These are phyloP conservation scores for Vitis hybrid DNA, from an alignment of 177 flowering plant genomes.

Conservation along the genomic window DNA sequence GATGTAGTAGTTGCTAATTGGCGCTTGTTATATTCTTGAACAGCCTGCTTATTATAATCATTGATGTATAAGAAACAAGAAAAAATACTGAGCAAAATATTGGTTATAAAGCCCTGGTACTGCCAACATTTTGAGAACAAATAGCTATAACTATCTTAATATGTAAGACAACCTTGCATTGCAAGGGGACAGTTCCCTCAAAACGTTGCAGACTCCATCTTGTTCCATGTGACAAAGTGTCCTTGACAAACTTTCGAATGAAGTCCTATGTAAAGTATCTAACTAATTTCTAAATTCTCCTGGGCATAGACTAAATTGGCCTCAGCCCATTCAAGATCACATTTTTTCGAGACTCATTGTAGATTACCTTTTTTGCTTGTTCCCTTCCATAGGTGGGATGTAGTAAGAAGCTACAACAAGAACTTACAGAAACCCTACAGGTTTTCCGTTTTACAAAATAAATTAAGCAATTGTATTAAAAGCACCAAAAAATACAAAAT, in stretches of 20 bases:
- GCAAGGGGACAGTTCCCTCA: not conserved
- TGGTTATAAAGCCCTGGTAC: not conserved
- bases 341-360: too few relatives aligned
- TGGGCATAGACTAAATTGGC: not conserved
- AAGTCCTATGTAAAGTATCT: not conserved
- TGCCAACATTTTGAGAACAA: not conserved
- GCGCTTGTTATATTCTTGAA: slow-evolving; percentile 60
- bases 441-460: too few relatives aligned
- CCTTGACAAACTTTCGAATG: not conserved
- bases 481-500: not conserved
- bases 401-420: not conserved
- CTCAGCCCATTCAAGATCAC: not conserved
- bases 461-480: not conserved
- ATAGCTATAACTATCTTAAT: not conserved
- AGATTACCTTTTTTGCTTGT: not conserved
- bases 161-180: not conserved
- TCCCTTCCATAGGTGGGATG: too few relatives aligned
- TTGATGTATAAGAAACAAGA: not conserved
- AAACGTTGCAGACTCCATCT: not conserved
- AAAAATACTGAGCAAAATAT: not conserved
- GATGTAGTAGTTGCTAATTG: slow-evolving; percentile 5
- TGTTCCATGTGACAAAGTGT: not conserved
- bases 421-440: not conserved
- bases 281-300: not conserved
- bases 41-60: slow-evolving; percentile 54